phyloP scores from a whole-genome alignment of 495 filamentous ascomycete genomes.

The Penicillium longicatenatum region DNA sequence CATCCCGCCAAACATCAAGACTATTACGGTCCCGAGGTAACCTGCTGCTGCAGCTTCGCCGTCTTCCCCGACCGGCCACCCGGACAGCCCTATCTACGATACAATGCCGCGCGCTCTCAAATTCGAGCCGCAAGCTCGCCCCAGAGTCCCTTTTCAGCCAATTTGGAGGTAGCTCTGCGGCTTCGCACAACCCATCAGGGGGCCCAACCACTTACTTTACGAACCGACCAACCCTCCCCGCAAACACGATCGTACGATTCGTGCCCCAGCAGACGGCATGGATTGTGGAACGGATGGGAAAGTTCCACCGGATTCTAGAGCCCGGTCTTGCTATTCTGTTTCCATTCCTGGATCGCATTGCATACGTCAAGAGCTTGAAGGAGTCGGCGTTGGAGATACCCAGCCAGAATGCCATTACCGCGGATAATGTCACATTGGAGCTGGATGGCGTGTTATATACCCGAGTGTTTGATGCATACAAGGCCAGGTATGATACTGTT shows the following conservation, averaged over 20 bases:
- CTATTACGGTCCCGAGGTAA: slow-evolving; percentile 35
- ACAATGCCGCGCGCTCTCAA: slow-evolving; percentile 38
- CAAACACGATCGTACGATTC: slow-evolving; percentile 95
- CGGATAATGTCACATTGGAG: slow-evolving; percentile 96
- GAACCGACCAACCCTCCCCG: slow-evolving; percentile 66
- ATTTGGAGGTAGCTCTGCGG: slow-evolving; percentile 18
- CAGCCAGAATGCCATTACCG: slow-evolving; percentile 93
- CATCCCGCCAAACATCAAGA: slow-evolving; percentile 40
- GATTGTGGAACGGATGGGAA: slow-evolving; percentile 99
- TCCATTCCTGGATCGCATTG: slow-evolving; percentile 91
- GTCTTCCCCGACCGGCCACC: slow-evolving; percentile 22
- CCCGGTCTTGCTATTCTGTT: slow-evolving; percentile 88
- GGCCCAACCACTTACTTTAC: slow-evolving; percentile 55
- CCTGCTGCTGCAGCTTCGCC: slow-evolving; percentile 27
- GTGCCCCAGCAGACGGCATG: slow-evolving; percentile 99
- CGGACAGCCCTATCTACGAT: slow-evolving; percentile 27
- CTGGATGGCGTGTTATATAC: slow-evolving; percentile 96
- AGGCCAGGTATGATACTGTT: slow-evolving; percentile 69
- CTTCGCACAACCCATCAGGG: slow-evolving; percentile 20
- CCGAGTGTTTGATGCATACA: slow-evolving; percentile 94
- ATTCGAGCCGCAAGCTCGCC: slow-evolving; percentile 31
- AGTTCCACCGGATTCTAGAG: slow-evolving; percentile 87
- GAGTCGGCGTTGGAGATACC: slow-evolving; percentile 96
- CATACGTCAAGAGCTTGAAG: slow-evolving; percentile 97
- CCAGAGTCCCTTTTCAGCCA: slow-evolving; percentile 38